Percentiles rank a stretch among this genome's conserved stretches.
Conservation (phyloP, 805 yeast genomes). For the Suhomyces faveliae region DNA sequence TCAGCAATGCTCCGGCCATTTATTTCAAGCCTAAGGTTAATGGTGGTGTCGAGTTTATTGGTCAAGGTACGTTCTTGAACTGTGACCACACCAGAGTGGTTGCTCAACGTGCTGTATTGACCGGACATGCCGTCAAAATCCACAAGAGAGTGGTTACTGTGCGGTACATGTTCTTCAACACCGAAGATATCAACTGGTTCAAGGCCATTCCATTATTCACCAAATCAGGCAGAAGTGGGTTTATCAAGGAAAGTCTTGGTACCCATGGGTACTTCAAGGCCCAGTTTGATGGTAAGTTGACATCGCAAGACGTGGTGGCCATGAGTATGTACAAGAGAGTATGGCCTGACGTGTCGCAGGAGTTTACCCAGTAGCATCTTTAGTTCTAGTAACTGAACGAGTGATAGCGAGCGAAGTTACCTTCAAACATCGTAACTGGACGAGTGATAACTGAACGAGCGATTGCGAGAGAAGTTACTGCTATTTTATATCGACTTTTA, state of each 20-base stretch:
- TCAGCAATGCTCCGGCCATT: conserved; percentile 80
- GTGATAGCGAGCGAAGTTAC: too few relatives aligned
- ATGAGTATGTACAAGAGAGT: conserved; percentile 92
- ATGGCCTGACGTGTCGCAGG: conserved; percentile 67
- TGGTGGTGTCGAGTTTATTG: conserved; percentile 65
- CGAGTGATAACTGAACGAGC: too few relatives aligned
- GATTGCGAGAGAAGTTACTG: too few relatives aligned
- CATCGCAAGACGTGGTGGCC: conserved; percentile 89
- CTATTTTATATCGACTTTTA: too few relatives aligned
- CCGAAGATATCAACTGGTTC: conserved; percentile 85
- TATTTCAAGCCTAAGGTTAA: conserved; percentile 63
- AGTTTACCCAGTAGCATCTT: conserved; percentile 3
- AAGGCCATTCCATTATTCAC: conserved; percentile 91
- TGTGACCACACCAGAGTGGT: conserved; percentile 81
- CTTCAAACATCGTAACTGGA: too few relatives aligned
- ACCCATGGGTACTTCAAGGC: conserved; percentile 99
- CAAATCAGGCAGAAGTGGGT: conserved; percentile 89
- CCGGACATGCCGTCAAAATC: conserved; percentile 94
- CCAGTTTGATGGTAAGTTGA: conserved; percentile 83
- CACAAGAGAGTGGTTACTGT: conserved; percentile 90
- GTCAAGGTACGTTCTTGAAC: conserved; percentile 86
- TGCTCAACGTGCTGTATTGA: conserved; percentile 84
- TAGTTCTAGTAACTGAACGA: background rate
- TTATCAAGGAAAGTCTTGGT: conserved; percentile 92
- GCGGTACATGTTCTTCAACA: conserved; percentile 94